Conservation (phyloP, 2,329 filamentous ascomycete genomes). For the Xylaria hypoxylon region DNA sequence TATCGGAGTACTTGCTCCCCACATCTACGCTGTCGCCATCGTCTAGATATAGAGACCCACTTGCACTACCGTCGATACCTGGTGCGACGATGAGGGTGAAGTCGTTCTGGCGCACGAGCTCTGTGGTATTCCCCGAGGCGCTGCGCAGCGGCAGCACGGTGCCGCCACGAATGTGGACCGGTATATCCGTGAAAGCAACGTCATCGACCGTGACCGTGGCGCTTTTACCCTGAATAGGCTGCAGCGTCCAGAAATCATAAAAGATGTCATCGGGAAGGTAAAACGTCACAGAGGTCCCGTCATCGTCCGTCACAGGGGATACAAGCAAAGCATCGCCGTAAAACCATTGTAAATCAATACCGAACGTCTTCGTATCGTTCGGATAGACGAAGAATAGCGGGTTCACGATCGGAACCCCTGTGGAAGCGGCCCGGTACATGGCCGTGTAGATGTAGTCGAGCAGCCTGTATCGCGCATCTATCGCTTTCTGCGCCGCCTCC, state of each 20-base stretch:
- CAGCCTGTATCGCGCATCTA: constrained; percentile 79
- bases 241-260: constrained; percentile 58
- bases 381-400: constrained; percentile 81
- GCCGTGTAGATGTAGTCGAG: constrained; percentile 86
- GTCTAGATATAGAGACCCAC: constrained; percentile 63
- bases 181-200: constrained; percentile 58
- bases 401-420: constrained; percentile 73
- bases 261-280: constrained; percentile 65
- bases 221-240: constrained; percentile 42
- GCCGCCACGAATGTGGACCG: constrained; percentile 72
- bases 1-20: constrained; percentile 38
- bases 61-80: constrained; percentile 59
- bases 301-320: constrained; percentile 60
- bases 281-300: constrained; percentile 57
- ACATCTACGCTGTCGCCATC: constrained; percentile 54
- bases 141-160: constrained; percentile 68
- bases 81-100: constrained; percentile 64
- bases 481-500: constrained; percentile 73
- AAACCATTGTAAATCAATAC: constrained; percentile 63
- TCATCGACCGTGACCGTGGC: constrained; percentile 41
- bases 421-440: constrained; percentile 67
- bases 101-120: constrained; percentile 59
- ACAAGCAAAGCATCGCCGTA: constrained; percentile 62
- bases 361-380: constrained; percentile 58
- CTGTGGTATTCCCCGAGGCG: constrained; percentile 63